Evolutionary conservation across 306 rosid genomes (phyloP).

Genomic region (Fragaria ananassa): DNA sequence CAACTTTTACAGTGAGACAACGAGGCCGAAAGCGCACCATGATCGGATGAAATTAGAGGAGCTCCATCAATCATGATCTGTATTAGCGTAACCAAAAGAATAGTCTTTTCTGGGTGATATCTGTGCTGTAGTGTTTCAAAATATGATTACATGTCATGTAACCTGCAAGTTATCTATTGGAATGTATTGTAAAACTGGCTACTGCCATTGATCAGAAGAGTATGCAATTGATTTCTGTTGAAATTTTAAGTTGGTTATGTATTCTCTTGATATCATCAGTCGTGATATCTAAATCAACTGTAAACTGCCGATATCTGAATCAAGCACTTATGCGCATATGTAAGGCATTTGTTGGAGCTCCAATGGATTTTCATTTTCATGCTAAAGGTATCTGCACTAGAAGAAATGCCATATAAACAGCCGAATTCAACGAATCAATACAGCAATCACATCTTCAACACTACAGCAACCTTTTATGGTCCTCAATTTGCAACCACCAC

Average conservation of each 20-base stretch:
- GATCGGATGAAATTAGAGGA: slow-evolving; percentile 70
- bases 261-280: background rate
- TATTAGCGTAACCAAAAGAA: background rate
- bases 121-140: background rate
- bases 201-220: background rate
- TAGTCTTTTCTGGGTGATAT: background rate
- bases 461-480: too few relatives aligned
- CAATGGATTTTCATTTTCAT: background rate
- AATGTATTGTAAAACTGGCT: background rate
- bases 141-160: background rate
- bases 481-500: background rate
- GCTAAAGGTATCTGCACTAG: too few relatives aligned
- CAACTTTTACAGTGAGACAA: slow-evolving; percentile 62
- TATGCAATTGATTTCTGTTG: background rate
- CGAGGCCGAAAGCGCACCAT: slow-evolving; percentile 91
- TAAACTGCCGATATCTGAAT: background rate
- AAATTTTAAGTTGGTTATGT: background rate
- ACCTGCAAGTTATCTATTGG: background rate
- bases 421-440: background rate
- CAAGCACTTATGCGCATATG: background rate
- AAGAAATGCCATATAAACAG: too few relatives aligned
- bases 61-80: slow-evolving; percentile 8
- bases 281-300: background rate
- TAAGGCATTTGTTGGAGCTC: background rate
- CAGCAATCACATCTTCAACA: too few relatives aligned